Conservation (phyloP, 768 basidiomycete species). For the Baorangia bicolor region DNA sequence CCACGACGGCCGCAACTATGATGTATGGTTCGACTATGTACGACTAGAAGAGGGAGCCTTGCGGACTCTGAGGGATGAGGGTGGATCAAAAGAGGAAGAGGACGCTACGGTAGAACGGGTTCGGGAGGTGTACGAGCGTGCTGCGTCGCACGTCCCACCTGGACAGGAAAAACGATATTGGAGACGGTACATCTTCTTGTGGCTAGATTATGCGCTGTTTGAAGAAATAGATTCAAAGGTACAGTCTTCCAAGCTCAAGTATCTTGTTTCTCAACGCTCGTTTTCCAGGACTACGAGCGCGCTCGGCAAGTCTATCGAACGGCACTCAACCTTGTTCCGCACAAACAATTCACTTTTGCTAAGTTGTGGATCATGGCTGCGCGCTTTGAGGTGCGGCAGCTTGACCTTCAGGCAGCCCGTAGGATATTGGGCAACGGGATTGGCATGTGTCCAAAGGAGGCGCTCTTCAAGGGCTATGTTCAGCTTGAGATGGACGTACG, state of each 20-base stretch:
- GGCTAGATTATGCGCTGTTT: conserved; percentile 94
- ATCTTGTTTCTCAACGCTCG: background rate
- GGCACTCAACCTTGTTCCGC: conserved; percentile 83
- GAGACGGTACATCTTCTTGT: conserved; percentile 87
- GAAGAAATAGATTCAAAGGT: conserved; percentile 97
- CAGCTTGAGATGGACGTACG: conserved; percentile 87
- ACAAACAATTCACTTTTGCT: conserved; percentile 96
- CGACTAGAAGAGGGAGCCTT: conserved; percentile 89
- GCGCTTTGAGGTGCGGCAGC: conserved; percentile 83
- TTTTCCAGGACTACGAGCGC: conserved; percentile 71
- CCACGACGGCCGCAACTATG: conserved; percentile 92
- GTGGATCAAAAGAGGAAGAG: conserved; percentile 67
- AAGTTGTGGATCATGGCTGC: conserved; percentile 95
- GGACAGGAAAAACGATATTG: conserved; percentile 91
- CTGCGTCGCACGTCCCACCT: conserved; percentile 93
- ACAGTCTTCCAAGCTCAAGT: background rate
- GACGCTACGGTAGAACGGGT: conserved; percentile 64
- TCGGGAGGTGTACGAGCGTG: conserved; percentile 92
- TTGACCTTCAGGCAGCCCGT: conserved; percentile 80
- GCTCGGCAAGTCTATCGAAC: conserved; percentile 92
- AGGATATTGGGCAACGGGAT: conserved; percentile 89
- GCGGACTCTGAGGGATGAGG: conserved; percentile 71
- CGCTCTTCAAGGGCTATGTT: conserved; percentile 94
- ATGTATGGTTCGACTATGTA: conserved; percentile 97
- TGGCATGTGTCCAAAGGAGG: conserved; percentile 95